Evolutionary conservation across 139 green algal species (phyloP), one percentile per base, ranked within the genome.

Genomic region (Tetradesmus lagerheimii): DNA sequence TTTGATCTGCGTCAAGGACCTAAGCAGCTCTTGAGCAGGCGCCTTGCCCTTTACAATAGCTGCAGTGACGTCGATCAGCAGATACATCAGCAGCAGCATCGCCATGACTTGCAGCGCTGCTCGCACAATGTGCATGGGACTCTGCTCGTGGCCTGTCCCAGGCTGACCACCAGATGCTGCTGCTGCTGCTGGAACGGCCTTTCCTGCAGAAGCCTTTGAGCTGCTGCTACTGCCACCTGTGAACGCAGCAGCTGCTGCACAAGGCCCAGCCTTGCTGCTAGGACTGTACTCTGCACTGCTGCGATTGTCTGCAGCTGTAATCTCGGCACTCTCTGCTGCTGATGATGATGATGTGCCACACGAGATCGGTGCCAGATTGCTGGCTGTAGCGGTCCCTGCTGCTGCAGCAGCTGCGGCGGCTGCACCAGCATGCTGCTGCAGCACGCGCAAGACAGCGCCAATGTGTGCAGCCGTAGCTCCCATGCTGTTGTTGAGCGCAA

Each of bases 41-140:
- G 62, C 9, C 38, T 43, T 83, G 79, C 79, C 79, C 4, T 85
- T 85, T 27, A 85, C 41, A 14, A 85, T 15, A 5, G 27, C 41
- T 23, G 79, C 79, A 25, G 79, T 37, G 6, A 85, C 15, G 6
- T 71, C 43, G 12, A 71, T 31, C 79, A 85, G 27, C 79, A 71
- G 15, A 25, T 85, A 66, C 79, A 85, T 85, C 3, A 82, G 76
- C 76, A 82, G 16, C 76, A 82, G 76, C 76, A 53, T 82, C 37
- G 18, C 76, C 76, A 82, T 82, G 16, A 82, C 35, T 37, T 82
- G 35, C 71, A 80, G 71, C 71, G 71, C n/a, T 20, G 71, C n/a
- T 5, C 31, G 71, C 71, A 80, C 31, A 41, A 39, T 80, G 71
- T 80, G n/a, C 71, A 80, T 8, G 15, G 64, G 64, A 6, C 23